Evolutionary conservation across 1,284 basidiomycete species (phyloP), one percentile per base, ranked within the genome.

Genomic region (Porodaedalea pini): DNA sequence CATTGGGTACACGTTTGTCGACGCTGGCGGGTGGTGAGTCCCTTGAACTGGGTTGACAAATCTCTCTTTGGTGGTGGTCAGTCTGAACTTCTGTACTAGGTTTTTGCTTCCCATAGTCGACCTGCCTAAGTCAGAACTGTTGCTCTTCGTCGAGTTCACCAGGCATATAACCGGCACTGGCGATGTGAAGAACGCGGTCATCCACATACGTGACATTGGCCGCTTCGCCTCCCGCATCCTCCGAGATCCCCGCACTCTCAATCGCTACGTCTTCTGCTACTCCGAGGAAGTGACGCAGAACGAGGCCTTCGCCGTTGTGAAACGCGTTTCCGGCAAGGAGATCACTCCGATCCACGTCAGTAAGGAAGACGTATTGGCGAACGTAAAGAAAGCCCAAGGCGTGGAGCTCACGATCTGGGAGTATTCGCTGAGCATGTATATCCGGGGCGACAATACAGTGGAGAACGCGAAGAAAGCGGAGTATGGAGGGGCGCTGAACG

Each of bases 241-340:
- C 37, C 31, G 19, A 2, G 68, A 70, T 40, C 52, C 61, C 25
- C 62, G 68, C 5, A 68, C 68, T 17, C 51, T 66, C 27, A 64
- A 68, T 53, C 54, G 54, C 10, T 62, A 66, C 50, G 64, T 70
- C 15, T 66, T 69, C 52, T 56, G 64, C 10, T 68, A 66, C 65
- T 61, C 64, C 17, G 67, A 69, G 54, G 63, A 67, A 53, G 51
- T 63, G 3, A 63, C 66, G 2, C 61, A 61, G 50, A 52, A 45
- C 7, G 53, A 59, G 27, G 25, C 52, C 11, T 13, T 55, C 5
- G 58, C 40, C n/a, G 6, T 56, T 17, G 39, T 40, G 2, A 39
- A 56, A 36, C 40, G 44, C 23, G 17, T 54, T 7, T 29, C 44
- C 17, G 51, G 57, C 2, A 8, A 25, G 6, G 51, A 34, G 21